Base-by-base conservation (phyloP, 352 stramenopile species). In the Pythium phragmiticola region DNA sequence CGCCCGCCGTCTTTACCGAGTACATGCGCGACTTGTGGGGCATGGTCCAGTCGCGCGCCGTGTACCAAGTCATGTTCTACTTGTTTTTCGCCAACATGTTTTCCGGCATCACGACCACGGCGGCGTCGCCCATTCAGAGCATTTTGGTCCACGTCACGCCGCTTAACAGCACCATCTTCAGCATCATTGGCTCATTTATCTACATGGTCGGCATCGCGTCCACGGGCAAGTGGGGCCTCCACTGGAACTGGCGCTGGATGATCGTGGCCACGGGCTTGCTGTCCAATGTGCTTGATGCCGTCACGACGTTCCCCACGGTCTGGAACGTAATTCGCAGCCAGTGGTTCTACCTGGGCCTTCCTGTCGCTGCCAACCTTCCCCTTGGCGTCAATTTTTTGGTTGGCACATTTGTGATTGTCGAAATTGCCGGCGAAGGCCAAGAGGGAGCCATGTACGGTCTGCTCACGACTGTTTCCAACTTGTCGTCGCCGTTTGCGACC, bases 31-130 rank as follows among this genome's bases (percentile, higher is more conserved):
- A 69, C 16, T 45, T 82, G 4, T 82, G 47, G 80, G 57, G 23
- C 0, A 49, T 72, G 37, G 49, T 72, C 11, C 59, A 76, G 63
- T 69, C 63, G 9, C 70, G 73, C 26, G 75, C 69, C 2, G 62
- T 84, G 46, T 87, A 79, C 63, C 77, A 87, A 42, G 41, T 84
- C n/a, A 68, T 77, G 37, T 66, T 71, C 34, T 82, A 76, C 61
- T 36, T 63, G 7, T 84, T 82, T 45, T 77, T 84, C 63, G 63
- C 47, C 45, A 65, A 62, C 36, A 55, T 80, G 16, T 78, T 87
- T 19, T 51, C 57, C 0, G 59, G 51, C 39, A 68, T 82, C 55
- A 63, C 64, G 48, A 74, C 60, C 51, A 79, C 68, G 11, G 64
- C 67, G 2, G 47, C 37, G 7, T 69, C 49, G 19, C 73, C 68